Evolutionary conservation across 2,329 filamentous ascomycete species (phyloP), one percentile per base, ranked within the genome.

Genomic region (Dactylellina cionopaga): DNA sequence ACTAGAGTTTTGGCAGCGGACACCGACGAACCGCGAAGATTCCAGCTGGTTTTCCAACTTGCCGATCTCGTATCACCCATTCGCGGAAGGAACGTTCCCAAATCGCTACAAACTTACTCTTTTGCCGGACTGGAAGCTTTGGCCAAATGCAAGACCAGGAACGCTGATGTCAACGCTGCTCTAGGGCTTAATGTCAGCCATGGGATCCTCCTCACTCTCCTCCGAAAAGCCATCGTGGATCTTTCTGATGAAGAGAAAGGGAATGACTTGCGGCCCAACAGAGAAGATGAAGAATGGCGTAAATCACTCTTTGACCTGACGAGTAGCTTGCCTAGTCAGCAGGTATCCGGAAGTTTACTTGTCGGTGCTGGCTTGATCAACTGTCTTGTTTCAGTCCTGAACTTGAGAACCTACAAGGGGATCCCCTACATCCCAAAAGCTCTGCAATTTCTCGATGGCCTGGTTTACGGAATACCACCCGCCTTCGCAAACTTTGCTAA

Each of bases 161-260:
- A 89, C 27, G 83, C 88, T 31, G 95, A 99, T 79, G 90, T 99
- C 22, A 89, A 92, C 74, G 89, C 92, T 41, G 92, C 95, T n/a
- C 83, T 99, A 41, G 96, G 92, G 77, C 92, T 96, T 59, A 96
- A 94, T 76, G 94, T 98, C 35, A 98, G 96, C 77, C 96, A 99
- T 77, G 96, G 95, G 11, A 90, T 98, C 27, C 85, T 99, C 44
- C 90, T 98, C 76, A 98, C 97, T 78, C 87, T 97, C 75, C 90
- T 96, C 52, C 88, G 94, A 63, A 97, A 96, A 80, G 91, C 92
- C 7, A 91, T 98, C 65, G 89, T 90, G 15, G 91, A 92, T 74
- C 89, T 99, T 82, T 88, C 85, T 65, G 83, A 83, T 15, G 84
- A 88, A 69, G 82, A 83, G 51, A 79, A 83, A 52, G 87, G 89